Evolutionary conservation across 768 basidiomycete species (phyloP).

Genomic region (Boletus coccyginus): DNA sequence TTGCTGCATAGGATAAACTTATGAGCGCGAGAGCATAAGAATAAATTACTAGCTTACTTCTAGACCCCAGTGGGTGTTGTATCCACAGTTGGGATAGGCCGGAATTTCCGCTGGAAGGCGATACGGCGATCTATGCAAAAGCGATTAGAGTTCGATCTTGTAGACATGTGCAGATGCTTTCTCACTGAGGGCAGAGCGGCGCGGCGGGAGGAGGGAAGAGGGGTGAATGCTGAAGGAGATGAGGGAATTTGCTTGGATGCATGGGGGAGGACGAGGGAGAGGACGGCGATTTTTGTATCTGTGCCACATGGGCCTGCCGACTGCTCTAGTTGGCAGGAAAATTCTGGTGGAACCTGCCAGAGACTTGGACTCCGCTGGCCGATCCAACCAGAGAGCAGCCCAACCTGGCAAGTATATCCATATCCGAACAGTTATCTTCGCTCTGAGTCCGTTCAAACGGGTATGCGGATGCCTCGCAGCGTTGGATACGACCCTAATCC

Average conservation of each 20-base stretch:
- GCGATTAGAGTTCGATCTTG: not conserved
- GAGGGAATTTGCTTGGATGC: not conserved
- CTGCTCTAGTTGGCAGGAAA: not conserved
- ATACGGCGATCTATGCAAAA: not conserved
- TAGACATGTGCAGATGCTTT: no score
- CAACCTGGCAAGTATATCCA: not conserved
- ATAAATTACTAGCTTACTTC: not conserved
- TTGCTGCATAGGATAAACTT: slow-evolving; percentile 1
- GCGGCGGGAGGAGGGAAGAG: not conserved
- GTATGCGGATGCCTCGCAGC: not conserved
- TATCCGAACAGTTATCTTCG: not conserved
- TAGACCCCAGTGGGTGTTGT: not conserved
- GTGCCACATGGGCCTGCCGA: slow-evolving; percentile 1
- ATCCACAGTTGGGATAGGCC: not conserved
- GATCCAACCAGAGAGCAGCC: not conserved
- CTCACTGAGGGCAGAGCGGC: not conserved
- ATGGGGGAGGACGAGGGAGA: not conserved
- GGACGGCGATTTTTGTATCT: not conserved
- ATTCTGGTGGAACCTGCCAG: no score
- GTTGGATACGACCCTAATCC: not conserved
- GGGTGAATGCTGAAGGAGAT: not conserved
- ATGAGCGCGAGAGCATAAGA: not conserved
- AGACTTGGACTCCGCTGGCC: no score
- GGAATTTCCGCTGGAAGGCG: not conserved
- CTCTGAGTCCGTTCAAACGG: not conserved